A percentile compares a stretch with the other conserved stretches of the same genome.
Conservation (phyloP, 495 filamentous ascomycete genomes). For the Apodospora peruviana region DNA sequence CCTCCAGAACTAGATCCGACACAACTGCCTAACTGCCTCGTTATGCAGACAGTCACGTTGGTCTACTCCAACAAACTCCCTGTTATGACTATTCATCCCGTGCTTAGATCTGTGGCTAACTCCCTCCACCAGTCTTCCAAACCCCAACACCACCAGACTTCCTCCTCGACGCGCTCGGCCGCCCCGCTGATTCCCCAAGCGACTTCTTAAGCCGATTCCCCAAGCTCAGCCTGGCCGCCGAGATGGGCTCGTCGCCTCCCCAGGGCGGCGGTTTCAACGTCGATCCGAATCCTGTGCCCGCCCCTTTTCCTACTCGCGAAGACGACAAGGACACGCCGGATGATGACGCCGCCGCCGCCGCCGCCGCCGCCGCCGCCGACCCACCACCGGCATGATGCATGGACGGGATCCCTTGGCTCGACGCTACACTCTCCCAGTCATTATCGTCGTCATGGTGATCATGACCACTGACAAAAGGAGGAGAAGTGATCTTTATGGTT, state of each 20-base stretch:
- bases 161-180: slow-evolving; percentile 18
- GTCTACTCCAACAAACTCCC: too few relatives aligned
- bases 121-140: slow-evolving; percentile 15
- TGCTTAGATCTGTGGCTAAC: too few relatives aligned
- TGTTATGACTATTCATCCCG: too few relatives aligned
- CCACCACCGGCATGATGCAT: background rate
- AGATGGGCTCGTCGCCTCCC: slow-evolving; percentile 31
- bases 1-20: too few relatives aligned
- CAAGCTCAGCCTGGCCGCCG: slow-evolving; percentile 39
- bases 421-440: slow-evolving; percentile 30
- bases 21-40: too few relatives aligned
- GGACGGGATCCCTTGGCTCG: slow-evolving; percentile 10
- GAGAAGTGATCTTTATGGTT: background rate
- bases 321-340: too few relatives aligned
- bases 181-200: slow-evolving; percentile 21
- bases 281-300: background rate
- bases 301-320: too few relatives aligned
- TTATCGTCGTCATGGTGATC: slow-evolving; percentile 16
- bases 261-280: slow-evolving; percentile 9
- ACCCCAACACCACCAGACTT: slow-evolving; percentile 20
- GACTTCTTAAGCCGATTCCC: slow-evolving; percentile 40
- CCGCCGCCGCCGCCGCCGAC: too few relatives aligned
- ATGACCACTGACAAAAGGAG: background rate
- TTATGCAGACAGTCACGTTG: too few relatives aligned
- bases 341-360: too few relatives aligned